Conservation (phyloP, 306 rosid species). For the Quercus robur region DNA sequence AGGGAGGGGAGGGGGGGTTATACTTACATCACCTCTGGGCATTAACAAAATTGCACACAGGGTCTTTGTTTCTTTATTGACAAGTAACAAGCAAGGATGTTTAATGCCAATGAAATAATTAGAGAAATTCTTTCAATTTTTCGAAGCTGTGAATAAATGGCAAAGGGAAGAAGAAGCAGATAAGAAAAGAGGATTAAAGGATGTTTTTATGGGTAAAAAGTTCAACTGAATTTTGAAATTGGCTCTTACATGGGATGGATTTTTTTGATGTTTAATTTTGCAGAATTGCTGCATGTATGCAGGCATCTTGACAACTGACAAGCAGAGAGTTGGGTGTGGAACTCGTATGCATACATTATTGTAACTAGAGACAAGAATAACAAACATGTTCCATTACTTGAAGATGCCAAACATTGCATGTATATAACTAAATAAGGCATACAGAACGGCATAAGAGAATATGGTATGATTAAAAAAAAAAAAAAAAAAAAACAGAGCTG, state of each 20-base stretch:
- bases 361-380: neutral
- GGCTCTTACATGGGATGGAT: neutral
- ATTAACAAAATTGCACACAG: neutral
- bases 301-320: neutral
- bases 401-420: neutral
- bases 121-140: neutral
- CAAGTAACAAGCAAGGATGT: neutral
- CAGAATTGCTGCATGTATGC: neutral
- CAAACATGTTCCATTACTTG: neutral
- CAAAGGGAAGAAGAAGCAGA: neutral
- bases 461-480: neutral
- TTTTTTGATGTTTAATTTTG: neutral
- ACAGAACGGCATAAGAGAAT: neutral
- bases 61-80: neutral
- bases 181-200: neutral
- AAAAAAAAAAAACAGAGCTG: neutral
- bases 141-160: no score
- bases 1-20: neutral
- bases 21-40: neutral
- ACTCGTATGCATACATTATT: neutral
- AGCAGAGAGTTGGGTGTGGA: neutral
- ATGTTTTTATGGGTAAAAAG: neutral
- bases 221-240: neutral
- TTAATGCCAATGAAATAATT: neutral
- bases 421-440: neutral